Conservation (phyloP, 176 grass and related monocot species). For the Poa annua region DNA sequence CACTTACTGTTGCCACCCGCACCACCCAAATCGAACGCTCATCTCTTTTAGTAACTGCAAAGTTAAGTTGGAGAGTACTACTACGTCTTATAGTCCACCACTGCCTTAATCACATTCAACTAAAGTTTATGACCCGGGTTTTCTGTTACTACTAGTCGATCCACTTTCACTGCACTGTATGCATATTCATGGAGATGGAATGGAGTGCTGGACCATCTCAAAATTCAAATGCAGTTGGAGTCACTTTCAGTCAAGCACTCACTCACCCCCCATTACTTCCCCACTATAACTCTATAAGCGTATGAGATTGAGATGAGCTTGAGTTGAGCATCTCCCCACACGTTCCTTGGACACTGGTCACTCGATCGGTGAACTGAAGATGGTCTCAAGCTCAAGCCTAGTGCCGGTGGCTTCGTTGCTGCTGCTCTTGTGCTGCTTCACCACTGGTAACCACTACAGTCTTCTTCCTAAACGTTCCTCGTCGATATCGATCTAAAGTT, state of each 20-base stretch:
- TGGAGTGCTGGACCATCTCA: not conserved
- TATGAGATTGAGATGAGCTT: not conserved
- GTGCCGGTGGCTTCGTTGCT: not conserved
- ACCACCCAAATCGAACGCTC: not conserved
- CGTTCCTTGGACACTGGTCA: not conserved
- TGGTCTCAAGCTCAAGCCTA: not conserved
- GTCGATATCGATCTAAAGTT: too few species aligned
- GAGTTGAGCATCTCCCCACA: not conserved
- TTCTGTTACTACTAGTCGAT: not conserved
- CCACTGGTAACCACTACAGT: not conserved
- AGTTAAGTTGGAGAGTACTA: not conserved
- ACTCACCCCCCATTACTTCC: not conserved
- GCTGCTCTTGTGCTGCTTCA: not conserved
- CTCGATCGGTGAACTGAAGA: not conserved
- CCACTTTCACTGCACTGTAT: too few species aligned
- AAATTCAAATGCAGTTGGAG: slow-evolving; percentile 2
- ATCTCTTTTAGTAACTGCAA: not conserved
- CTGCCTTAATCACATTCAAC: slow-evolving; percentile 14
- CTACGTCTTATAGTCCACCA: too few species aligned
- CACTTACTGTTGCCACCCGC: not conserved
- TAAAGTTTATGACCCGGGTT: not conserved
- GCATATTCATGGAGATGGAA: not conserved
- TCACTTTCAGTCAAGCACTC: slow-evolving; percentile 6
- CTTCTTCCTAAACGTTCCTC: too few species aligned
- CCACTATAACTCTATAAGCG: not conserved